Evolutionary conservation across 2,329 filamentous ascomycete genomes (phyloP).

Genomic region (Madurella fahalii): DNA sequence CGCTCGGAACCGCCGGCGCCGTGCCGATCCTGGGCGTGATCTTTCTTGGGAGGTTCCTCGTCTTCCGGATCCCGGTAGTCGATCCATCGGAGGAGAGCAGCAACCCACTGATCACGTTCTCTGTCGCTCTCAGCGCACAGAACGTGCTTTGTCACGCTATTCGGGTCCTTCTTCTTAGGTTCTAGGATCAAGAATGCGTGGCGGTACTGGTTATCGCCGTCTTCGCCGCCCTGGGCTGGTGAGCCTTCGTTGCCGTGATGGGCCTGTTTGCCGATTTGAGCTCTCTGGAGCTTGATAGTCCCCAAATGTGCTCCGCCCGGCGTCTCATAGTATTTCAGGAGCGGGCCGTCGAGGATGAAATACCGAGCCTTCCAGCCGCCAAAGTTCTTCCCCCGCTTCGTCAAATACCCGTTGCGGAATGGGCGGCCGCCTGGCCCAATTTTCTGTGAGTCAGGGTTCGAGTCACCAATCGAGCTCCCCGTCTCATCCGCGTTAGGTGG

Average conservation of each 20-base stretch:
- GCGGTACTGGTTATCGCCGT: constrained; percentile 88
- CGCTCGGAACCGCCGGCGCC: constrained; percentile 34
- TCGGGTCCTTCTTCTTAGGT: constrained; percentile 92
- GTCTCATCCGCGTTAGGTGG: constrained; percentile 59
- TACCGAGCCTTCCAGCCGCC: constrained; percentile 91
- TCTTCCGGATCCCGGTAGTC: constrained; percentile 65
- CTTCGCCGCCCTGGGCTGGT: constrained; percentile 59
- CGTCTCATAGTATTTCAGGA: constrained; percentile 83
- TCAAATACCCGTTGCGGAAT: constrained; percentile 83
- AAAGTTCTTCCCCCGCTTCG: constrained; percentile 97
- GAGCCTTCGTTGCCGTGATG: constrained; percentile 59
- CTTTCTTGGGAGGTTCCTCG: constrained; percentile 41
- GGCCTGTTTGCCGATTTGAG: constrained; percentile 92
- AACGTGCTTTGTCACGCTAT: constrained; percentile 83
- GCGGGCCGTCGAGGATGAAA: constrained; percentile 57
- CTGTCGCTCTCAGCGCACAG: constrained; percentile 91
- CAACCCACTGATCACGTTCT: constrained; percentile 92
- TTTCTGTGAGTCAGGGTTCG: constrained; percentile 36
- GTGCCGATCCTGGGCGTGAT: constrained; percentile 38
- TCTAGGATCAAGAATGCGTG: constrained; percentile 95
- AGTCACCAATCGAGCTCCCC: constrained; percentile 34
- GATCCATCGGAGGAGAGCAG: constrained; percentile 83
- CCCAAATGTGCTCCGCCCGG: constrained; percentile 87
- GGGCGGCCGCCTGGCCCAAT: constrained; percentile 61
- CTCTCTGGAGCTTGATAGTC: constrained; percentile 84